Evolutionary conservation across 768 basidiomycete genomes (phyloP).

Genomic region (Pulveroboletus ravenelii): DNA sequence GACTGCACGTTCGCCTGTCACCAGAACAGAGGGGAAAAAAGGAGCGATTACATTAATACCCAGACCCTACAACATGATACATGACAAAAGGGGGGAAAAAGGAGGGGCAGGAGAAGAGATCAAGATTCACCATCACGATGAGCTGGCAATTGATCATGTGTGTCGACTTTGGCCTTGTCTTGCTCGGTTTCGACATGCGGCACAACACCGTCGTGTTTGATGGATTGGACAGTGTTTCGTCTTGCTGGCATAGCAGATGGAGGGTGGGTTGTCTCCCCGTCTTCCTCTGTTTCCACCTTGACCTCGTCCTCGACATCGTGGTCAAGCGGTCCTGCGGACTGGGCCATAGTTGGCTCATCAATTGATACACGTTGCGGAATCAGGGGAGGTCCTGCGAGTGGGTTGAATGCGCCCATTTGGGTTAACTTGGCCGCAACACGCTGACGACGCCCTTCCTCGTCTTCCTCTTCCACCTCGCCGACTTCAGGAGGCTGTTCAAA

Average conservation of each 20-base stretch:
- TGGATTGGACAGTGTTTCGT: constrained; percentile 15
- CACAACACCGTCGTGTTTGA: constrained; percentile 12
- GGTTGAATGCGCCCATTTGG: constrained; percentile 59
- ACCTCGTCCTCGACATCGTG: constrained; percentile 19
- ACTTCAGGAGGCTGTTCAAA: constrained; percentile 1
- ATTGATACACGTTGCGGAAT: constrained; percentile 15
- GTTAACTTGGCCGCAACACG: constrained; percentile 57
- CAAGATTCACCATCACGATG: constrained; percentile 42
- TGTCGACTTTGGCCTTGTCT: constrained; percentile 14
- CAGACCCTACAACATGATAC: constrained; percentile 21
- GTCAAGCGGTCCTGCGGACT: constrained; percentile 4
- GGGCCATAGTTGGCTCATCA: constrained; percentile 3
- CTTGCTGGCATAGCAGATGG: constrained; percentile 21
- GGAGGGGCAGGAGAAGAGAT: constrained; percentile 17
- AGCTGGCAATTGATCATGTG: constrained; percentile 14
- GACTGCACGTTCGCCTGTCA: constrained; percentile 21
- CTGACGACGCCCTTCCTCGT: constrained; percentile 49
- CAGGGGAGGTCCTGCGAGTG: constrained; percentile 40
- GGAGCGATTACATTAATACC: constrained; percentile 29
- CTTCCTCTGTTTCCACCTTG: constrained; percentile 24
- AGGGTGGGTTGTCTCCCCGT: constrained; percentile 16
- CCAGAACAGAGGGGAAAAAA: constrained; percentile 4
- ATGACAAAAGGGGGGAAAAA: constrained; percentile 17
- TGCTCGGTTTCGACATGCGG: constrained; percentile 12
- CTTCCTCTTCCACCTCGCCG: constrained; percentile 34